These are phyloP conservation scores for Lentinula boryana DNA, from an alignment of 768 basidiomycete genomes.

Conservation along the genomic window DNA sequence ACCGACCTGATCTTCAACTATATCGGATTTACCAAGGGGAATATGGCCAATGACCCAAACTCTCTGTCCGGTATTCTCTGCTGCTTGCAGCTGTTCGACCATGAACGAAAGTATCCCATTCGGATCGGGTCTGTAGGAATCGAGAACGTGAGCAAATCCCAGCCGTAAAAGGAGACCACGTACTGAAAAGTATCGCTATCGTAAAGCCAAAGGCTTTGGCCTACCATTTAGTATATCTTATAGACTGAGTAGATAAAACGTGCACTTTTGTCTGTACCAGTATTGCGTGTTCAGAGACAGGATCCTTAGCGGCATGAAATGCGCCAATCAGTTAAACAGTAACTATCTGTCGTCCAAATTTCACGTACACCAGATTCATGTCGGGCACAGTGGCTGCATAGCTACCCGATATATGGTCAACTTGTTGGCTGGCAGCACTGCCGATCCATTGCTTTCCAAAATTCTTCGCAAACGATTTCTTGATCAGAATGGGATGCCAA, in stretches of 20 bases:
- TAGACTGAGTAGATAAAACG: neutral
- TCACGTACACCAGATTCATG: conserved; percentile 20
- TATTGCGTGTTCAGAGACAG: conserved; percentile 35
- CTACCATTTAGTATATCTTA: neutral
- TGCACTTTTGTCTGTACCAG: conserved; percentile 31
- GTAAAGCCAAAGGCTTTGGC: conserved; percentile 31
- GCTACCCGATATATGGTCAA: conserved; percentile 25
- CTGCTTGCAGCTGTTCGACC: conserved; percentile 27
- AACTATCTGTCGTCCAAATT: neutral
- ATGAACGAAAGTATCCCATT: conserved; percentile 36
- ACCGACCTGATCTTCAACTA: conserved; percentile 14
- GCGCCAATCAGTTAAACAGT: neutral
- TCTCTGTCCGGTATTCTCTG: conserved; percentile 30
- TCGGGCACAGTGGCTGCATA: conserved; percentile 27
- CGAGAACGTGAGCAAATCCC: neutral
- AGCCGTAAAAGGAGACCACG: conserved; percentile 2
- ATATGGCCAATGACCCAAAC: conserved; percentile 36
- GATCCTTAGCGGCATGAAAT: conserved; percentile 17
- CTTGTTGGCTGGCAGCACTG: conserved; percentile 15
- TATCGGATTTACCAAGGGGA: conserved; percentile 25
- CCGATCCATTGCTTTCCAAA: conserved; percentile 27
- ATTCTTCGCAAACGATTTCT: neutral
- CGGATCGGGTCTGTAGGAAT: conserved; percentile 25
- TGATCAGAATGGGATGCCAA: neutral
- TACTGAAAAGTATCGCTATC: conserved; percentile 29